Base-by-base conservation (phyloP, 768 basidiomycete genomes). In the Rhizopogon vinicolor region DNA sequence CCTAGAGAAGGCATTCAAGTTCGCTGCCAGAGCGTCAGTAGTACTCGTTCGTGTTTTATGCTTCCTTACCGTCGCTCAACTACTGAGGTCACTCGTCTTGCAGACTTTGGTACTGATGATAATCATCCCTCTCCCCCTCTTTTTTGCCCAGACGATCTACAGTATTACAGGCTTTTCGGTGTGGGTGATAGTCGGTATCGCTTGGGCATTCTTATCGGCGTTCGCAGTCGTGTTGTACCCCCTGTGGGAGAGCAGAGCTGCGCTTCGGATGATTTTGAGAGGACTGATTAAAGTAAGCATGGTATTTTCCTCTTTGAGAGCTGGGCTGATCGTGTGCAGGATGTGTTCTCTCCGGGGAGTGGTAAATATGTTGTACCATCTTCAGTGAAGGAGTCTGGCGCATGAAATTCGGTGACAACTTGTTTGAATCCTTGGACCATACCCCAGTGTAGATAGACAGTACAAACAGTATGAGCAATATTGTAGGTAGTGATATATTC, bases 191-290 rank as follows among this genome's bases (percentile, higher is more conserved):
- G 74, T 95, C 54, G 87, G 89, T 2, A 86, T 97, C 56, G 73
- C 86, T 37, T 97, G 93, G 93, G 76, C 86, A 19, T 94, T 95
- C 71, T 74, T 78, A 50, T 93, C 91, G 1, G 75, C 84, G 3
- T 77, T 87, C 57, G 74, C 82, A 7, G 90, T 93, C 42, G 91
- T 95, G 18, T 22, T 96, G 13, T 93, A 92, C 63, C 94, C 94
- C 18, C 73, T 96, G 4, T 96, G 79, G 73, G 94, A 98, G 75
- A 91, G 89, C 52, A 75, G 91, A 41, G 73, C 59, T 5, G 91
- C 89, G 0, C 64, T 98, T 44, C 37, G 13, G 6, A 71, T 81
- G 66, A 89, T 95, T 48, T 35, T 58, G 25, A 68, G 66, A 46
- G 90, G 91, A 7, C 71, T 92, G 41, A 59, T 83, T 59, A 90